phyloP scores from a whole-genome alignment of 2,329 filamentous ascomycete species.

The Volutella citrinella region DNA sequence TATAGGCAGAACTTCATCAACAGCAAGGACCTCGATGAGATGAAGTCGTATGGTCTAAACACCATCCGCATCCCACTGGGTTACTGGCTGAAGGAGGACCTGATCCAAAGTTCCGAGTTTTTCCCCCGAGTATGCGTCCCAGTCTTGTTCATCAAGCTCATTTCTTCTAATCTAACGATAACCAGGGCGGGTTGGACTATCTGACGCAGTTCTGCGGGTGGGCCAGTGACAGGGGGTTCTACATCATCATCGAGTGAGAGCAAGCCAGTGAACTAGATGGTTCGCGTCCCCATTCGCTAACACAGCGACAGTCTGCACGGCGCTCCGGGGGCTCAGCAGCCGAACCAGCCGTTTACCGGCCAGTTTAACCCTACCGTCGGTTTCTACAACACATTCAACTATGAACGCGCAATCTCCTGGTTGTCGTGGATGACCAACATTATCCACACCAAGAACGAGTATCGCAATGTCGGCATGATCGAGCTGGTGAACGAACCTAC shows the following conservation, averaged over 20 bases:
- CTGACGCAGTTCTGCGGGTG: slow-evolving; percentile 45
- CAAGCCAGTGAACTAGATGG: too few species aligned
- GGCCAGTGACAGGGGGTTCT: slow-evolving; percentile 47
- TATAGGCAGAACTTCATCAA: slow-evolving; percentile 53
- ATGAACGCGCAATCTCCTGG: slow-evolving; percentile 52
- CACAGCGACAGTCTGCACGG: slow-evolving; percentile 40
- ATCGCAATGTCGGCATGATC: slow-evolving; percentile 56
- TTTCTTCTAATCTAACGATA: not conserved
- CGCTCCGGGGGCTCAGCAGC: slow-evolving; percentile 46
- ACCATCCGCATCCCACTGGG: slow-evolving; percentile 53
- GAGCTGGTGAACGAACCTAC: slow-evolving; percentile 38
- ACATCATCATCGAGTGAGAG: slow-evolving; percentile 48
- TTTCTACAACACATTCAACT: slow-evolving; percentile 57
- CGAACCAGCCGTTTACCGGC: slow-evolving; percentile 46
- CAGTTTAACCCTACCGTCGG: slow-evolving; percentile 33
- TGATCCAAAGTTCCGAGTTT: slow-evolving; percentile 48
- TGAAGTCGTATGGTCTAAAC: slow-evolving; percentile 49
- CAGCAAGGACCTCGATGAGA: slow-evolving; percentile 45
- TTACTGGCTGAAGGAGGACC: slow-evolving; percentile 52
- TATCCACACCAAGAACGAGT: slow-evolving; percentile 46
- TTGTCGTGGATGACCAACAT: slow-evolving; percentile 53
- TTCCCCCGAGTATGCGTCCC: slow-evolving; percentile 39
- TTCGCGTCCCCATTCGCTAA: too few species aligned
- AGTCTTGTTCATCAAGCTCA: too few species aligned
- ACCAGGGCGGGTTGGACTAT: slow-evolving; percentile 40